Conservation (phyloP, 2,329 filamentous ascomycete genomes). For the Colletotrichum costaricense region DNA sequence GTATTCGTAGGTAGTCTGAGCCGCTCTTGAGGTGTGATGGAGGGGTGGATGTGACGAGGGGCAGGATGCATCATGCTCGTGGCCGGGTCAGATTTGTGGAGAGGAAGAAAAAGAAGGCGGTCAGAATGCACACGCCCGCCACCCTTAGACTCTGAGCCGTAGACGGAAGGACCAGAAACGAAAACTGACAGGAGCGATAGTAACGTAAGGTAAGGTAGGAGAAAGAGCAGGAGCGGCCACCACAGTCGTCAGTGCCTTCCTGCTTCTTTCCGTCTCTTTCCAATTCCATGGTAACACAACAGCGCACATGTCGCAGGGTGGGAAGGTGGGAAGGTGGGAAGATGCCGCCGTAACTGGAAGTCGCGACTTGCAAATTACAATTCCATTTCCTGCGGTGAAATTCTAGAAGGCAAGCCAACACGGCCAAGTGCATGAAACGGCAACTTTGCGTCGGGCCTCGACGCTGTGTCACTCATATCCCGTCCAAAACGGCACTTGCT, state of each 20-base stretch:
- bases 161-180: not conserved
- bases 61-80: conserved; percentile 6
- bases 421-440: not conserved
- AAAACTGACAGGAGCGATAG: not conserved
- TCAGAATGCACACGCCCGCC: conserved; percentile 9
- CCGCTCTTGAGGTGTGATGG: not conserved
- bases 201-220: too few relatives aligned
- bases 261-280: not conserved
- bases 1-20: not conserved
- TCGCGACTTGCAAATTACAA: too few relatives aligned
- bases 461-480: conserved; percentile 8
- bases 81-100: conserved; percentile 27
- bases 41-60: not conserved
- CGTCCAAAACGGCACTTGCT: not conserved
- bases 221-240: not conserved
- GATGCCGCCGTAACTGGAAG: not conserved
- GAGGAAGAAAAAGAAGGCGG: conserved; percentile 28
- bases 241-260: not conserved
- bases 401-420: conserved; percentile 9
- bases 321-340: not conserved
- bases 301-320: not conserved
- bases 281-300: not conserved
- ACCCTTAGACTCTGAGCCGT: too few relatives aligned
- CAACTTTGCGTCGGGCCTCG: conserved; percentile 14
- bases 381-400: not conserved